Conservation (phyloP, 2,329 filamentous ascomycete genomes). For the Gnomoniopsis smithogilvyi region DNA sequence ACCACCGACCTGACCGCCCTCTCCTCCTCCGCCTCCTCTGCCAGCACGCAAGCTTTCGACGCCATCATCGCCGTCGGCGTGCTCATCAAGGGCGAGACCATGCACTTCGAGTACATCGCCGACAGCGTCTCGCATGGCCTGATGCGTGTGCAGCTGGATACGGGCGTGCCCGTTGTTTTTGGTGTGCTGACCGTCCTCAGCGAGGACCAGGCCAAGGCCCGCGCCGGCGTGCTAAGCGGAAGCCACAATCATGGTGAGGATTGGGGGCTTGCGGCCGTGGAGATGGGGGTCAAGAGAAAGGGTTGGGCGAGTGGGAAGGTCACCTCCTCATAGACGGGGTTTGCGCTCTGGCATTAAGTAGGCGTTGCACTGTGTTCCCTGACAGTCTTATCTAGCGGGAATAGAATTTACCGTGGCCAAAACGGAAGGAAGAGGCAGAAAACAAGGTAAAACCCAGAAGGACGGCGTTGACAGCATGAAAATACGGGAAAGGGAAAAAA, state of each 20-base stretch:
- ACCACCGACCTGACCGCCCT: conserved; percentile 64
- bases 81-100: conserved; percentile 96
- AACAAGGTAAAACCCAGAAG: too few species aligned
- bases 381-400: not conserved
- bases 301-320: conserved; percentile 74
- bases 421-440: not conserved
- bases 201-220: conserved; percentile 81
- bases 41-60: conserved; percentile 66
- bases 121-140: conserved; percentile 87
- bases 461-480: not conserved
- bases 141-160: conserved; percentile 92
- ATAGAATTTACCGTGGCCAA: not conserved
- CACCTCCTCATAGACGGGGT: conserved; percentile 29
- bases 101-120: conserved; percentile 99
- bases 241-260: conserved; percentile 95
- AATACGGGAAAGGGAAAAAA: not conserved
- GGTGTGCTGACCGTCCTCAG: conserved; percentile 85
- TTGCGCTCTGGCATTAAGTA: not conserved
- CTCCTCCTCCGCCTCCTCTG: conserved; percentile 34
- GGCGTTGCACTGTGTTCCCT: too few species aligned
- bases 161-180: conserved; percentile 85
- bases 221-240: conserved; percentile 68
- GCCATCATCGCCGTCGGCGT: conserved; percentile 94
- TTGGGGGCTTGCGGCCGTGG: conserved; percentile 92
- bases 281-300: conserved; percentile 84